Conservation (phyloP, 768 basidiomycete genomes). For the Dioszegia hungarica region DNA sequence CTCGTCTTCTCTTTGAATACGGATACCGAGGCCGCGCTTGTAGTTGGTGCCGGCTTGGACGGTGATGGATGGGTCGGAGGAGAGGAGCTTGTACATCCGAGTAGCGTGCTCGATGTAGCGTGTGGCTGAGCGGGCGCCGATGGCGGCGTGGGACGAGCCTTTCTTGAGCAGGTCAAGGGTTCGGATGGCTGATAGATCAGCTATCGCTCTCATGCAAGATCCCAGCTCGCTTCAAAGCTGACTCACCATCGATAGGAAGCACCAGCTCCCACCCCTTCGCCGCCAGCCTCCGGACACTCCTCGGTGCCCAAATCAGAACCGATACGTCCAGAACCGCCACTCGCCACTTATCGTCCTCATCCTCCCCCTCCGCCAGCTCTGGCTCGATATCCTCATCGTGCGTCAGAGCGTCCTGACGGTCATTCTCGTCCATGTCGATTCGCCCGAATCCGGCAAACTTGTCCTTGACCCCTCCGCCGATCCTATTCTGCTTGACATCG, state of each 20-base stretch:
- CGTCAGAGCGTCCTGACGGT: constrained; percentile 5
- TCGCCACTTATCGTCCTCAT: constrained; percentile 24
- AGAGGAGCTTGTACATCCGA: constrained; percentile 24
- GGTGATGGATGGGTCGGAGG: constrained; percentile 26
- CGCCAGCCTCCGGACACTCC: constrained; percentile 71
- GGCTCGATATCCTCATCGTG: constrained; percentile 15
- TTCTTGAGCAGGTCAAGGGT: constrained; percentile 91
- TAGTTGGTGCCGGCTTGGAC: constrained; percentile 28
- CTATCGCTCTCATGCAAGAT: background rate
- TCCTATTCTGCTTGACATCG: too few relatives aligned
- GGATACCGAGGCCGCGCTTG: constrained; percentile 33
- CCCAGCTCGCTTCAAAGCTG: background rate
- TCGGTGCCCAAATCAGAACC: constrained; percentile 40
- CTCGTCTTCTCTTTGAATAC: constrained; percentile 33
- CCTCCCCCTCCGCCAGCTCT: constrained; percentile 16
- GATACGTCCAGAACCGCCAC: constrained; percentile 42
- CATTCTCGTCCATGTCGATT: constrained; percentile 5
- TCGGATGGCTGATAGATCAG: constrained; percentile 66
- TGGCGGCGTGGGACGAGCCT: constrained; percentile 69
- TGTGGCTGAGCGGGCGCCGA: constrained; percentile 78
- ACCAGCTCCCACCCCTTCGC: constrained; percentile 69
- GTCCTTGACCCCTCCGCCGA: background rate
- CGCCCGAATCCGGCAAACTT: constrained; percentile 5
- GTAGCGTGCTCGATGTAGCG: constrained; percentile 65
- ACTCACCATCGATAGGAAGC: constrained; percentile 81